Evolutionary conservation across 805 yeast species (phyloP), one percentile per base, ranked within the genome.

Genomic region (Pichia paraexigua): DNA sequence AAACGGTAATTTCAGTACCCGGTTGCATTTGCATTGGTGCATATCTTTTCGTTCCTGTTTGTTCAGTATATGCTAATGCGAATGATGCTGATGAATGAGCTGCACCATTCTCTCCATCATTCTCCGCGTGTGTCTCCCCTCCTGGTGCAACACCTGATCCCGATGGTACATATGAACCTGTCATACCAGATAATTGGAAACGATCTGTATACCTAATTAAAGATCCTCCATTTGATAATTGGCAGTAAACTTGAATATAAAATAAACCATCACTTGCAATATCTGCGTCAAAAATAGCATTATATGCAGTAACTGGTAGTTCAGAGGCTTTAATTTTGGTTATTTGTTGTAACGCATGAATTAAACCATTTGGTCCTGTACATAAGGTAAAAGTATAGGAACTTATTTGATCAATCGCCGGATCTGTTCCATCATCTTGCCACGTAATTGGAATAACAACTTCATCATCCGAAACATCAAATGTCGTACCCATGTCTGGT

Each of bases 1-100:
- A 74, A 40, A 73, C 78, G 0, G 96, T 86, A 25, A 89, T 78
- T 11, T 69, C 70, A 1, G 85, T 62, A 4, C 84, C 87, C 7
- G 99, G 97, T 68, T 89, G 96, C 53, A 74, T 65, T 70, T 91
- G 97, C 96, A 90, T 88, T 49, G 97, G 97, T 1, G 98, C 97
- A 66, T 70, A 87, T 60, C 91, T 78, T 11, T 87, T 79, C 21
- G 59, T 67, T 30, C 96, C 96, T 0, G 94, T 84, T 70, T 92
- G 98, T 59, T 60, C 56, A 3, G 87, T 77, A 69, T 91, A 92
- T 2, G 95, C 77, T 8, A 90, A 70, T 3, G 83, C 63, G 65
- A 84, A 85, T 2, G 89, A 82, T 13, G 64, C 67, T 0, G 80
- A 68, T 32, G 71, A 66, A 57, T 71, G 74, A 2, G 42, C 50